Percentiles rank a stretch among this genome's conserved stretches.
These are phyloP conservation scores for Flaveria ramosissima DNA, from an alignment of 129 eudicot genomes.

Conservation along the genomic window DNA sequence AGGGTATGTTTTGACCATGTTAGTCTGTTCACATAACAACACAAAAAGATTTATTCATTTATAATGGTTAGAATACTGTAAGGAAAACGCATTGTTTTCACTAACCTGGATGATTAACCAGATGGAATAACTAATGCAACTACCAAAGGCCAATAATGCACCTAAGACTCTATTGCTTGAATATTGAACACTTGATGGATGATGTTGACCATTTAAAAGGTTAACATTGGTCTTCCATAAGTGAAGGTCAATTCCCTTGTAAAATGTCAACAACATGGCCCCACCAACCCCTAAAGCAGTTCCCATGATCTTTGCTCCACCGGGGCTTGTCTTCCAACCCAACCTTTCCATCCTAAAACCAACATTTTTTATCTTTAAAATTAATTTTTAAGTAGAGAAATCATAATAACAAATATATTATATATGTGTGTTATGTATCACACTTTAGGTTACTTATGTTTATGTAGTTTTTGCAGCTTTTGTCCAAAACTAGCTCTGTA, in stretches of 20 bases:
- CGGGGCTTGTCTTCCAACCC: conserved; percentile 46
- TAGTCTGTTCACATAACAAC: conserved; percentile 40
- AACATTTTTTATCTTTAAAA: background rate
- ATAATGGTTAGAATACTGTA: no score
- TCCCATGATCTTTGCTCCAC: conserved; percentile 54
- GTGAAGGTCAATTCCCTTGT: conserved; percentile 46
- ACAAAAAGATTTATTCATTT: background rate
- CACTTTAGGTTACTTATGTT: no score
- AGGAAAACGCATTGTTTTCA: background rate
- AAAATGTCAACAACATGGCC: conserved; percentile 61
- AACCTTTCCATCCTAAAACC: conserved; percentile 49
- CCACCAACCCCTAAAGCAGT: conserved; percentile 54
- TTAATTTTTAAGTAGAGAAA: background rate
- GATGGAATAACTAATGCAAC: conserved; percentile 37
- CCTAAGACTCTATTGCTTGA: conserved; percentile 32
- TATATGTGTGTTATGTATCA: no score
- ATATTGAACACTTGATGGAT: conserved; percentile 16
- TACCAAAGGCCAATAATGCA: conserved; percentile 32
- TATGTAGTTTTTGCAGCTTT: no score
- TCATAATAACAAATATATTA: background rate
- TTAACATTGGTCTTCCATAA: conserved; percentile 49
- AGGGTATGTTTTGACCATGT: conserved; percentile 45
- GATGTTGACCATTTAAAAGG: conserved; percentile 43
- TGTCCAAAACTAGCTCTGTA: no score
- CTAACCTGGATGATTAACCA: conserved; percentile 42